Evolutionary conservation across 306 rosid species (phyloP).

Genomic region (Sesbania bispinosa): DNA sequence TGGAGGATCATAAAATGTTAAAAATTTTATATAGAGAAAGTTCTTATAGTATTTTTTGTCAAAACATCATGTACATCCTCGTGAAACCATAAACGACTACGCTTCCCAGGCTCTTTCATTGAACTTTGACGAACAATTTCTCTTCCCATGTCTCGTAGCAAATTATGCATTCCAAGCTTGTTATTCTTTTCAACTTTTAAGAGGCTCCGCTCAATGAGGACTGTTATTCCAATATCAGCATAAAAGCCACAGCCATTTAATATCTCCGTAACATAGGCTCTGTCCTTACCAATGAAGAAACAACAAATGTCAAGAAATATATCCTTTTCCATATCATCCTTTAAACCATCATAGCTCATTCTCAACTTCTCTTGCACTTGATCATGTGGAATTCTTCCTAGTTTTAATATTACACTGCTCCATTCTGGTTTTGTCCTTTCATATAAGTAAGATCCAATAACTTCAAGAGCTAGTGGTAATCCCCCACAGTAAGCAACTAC

Average conservation of each 20-base stretch:
- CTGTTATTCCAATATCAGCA: slow-evolving; percentile 29
- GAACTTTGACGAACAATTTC: slow-evolving; percentile 26
- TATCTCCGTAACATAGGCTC: slow-evolving; percentile 1
- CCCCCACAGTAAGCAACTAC: slow-evolving; percentile 28
- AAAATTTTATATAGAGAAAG: not conserved
- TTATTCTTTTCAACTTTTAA: slow-evolving; percentile 6
- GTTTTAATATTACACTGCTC: slow-evolving; percentile 23
- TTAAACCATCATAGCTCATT: slow-evolving; percentile 21
- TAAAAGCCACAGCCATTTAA: slow-evolving; percentile 30
- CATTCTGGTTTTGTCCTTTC: slow-evolving; percentile 22
- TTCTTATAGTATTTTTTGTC: slow-evolving; percentile 13
- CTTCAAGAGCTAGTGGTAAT: slow-evolving; percentile 42
- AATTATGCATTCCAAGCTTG: slow-evolving; percentile 26
- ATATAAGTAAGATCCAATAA: slow-evolving; percentile 31
- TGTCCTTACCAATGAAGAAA: slow-evolving; percentile 35
- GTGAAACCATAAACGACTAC: slow-evolving; percentile 15
- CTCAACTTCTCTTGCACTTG: slow-evolving; percentile 20
- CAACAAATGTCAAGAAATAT: slow-evolving; percentile 43
- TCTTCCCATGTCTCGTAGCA: slow-evolving; percentile 42
- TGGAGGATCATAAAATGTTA: not conserved
- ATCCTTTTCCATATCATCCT: not conserved
- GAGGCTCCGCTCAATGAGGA: slow-evolving; percentile 31
- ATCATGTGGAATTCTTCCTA: slow-evolving; percentile 22
- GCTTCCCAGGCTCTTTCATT: not conserved
- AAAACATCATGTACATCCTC: slow-evolving; percentile 17